Conservation (phyloP, 2,329 filamentous ascomycete genomes). For the Fusarium agapanthi region DNA sequence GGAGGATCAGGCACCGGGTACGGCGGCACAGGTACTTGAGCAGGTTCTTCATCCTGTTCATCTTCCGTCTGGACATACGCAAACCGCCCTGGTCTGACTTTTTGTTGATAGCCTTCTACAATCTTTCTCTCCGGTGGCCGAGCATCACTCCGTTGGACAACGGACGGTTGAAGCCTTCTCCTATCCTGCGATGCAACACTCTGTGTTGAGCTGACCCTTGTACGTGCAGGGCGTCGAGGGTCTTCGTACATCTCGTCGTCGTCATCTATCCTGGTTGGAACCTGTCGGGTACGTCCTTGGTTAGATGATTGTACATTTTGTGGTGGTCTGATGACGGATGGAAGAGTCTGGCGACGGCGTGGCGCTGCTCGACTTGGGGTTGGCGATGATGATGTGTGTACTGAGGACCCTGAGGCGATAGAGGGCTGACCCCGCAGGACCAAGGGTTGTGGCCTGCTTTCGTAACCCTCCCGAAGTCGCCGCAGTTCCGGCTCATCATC, state of each 20-base stretch:
- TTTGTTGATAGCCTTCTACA: not conserved
- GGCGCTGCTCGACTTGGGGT: not conserved
- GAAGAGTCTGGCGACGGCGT: not conserved
- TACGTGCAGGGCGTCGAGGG: not conserved
- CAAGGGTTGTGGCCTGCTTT: not conserved
- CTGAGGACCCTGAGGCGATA: not conserved
- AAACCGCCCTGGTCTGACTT: not conserved
- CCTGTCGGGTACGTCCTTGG: not conserved
- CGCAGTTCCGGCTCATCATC: not conserved
- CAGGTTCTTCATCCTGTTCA: not conserved
- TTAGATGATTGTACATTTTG: not conserved
- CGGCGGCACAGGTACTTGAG: not conserved
- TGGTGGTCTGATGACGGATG: not conserved
- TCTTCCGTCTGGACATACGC: not conserved
- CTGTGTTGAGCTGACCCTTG: not conserved
- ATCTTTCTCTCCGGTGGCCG: not conserved
- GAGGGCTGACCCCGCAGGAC: not conserved
- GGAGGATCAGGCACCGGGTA: not conserved
- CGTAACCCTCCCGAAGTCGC: fast-evolving
- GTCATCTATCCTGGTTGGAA: not conserved
- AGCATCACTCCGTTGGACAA: not conserved
- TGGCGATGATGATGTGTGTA: not conserved
- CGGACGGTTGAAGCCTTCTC: not conserved
- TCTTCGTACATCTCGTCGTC: not conserved
- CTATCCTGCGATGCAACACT: not conserved